Conservation (phyloP, 139 green algal species). For the Prasinococcaceae sp. region DNA sequence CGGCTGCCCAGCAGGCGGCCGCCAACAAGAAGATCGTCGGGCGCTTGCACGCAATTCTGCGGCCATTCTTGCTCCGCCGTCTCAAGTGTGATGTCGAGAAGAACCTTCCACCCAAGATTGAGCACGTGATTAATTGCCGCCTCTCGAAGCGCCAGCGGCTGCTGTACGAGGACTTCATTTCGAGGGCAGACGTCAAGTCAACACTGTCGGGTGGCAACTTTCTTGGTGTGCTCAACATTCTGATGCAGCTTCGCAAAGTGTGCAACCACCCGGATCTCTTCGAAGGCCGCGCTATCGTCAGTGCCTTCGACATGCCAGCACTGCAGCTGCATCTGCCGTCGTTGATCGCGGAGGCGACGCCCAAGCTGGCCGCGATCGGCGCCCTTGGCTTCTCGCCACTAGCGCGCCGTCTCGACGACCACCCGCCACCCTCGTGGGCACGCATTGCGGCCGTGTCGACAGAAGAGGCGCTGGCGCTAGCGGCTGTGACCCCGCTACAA, state of each 20-base stretch:
- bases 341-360: too few species aligned
- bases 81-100: slow-evolving; percentile 89
- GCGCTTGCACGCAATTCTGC: slow-evolving; percentile 81
- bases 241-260: slow-evolving; percentile 98
- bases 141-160: slow-evolving; percentile 40
- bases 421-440: too few species aligned
- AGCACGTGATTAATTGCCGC: slow-evolving; percentile 78
- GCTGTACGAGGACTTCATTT: slow-evolving; percentile 95
- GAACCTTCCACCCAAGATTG: slow-evolving; percentile 83
- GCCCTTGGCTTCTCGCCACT: too few species aligned
- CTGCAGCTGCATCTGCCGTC: slow-evolving; percentile 1
- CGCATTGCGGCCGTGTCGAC: too few species aligned
- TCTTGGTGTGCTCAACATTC: slow-evolving; percentile 86
- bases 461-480: too few species aligned
- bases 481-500: too few species aligned
- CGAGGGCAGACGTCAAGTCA: slow-evolving; percentile 38
- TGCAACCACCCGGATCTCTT: slow-evolving; percentile 99
- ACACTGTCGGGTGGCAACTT: slow-evolving; percentile 69
- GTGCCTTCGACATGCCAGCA: slow-evolving; percentile 52
- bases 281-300: slow-evolving; percentile 79
- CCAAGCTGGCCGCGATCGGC: too few species aligned
- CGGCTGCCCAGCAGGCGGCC: slow-evolving; percentile 18
- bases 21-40: slow-evolving; percentile 73
- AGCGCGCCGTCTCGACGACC: too few species aligned
- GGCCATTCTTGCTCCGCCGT: slow-evolving; percentile 86